These are phyloP conservation scores for Scleromitrula shiraiana DNA, from an alignment of 2,329 filamentous ascomycete species.

Conservation along the genomic window DNA sequence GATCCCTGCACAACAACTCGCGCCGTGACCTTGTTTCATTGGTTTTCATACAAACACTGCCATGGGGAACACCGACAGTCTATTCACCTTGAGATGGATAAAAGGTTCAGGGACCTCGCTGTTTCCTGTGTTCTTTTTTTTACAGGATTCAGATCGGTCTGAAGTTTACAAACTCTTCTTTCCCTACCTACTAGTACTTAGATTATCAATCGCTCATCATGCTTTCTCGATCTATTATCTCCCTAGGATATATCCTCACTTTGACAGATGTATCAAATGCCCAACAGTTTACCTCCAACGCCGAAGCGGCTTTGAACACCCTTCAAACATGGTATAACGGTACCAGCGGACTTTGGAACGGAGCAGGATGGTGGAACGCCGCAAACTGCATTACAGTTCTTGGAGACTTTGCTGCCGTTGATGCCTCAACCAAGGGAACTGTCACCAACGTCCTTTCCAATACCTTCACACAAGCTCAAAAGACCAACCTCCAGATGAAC, in stretches of 20 bases:
- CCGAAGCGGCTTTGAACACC: constrained; percentile 31
- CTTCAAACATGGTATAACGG: constrained; percentile 56
- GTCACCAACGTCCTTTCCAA: constrained; percentile 36
- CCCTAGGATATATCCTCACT: background rate
- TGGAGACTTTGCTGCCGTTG: constrained; percentile 38
- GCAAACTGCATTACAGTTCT: constrained; percentile 59
- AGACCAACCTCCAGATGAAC: constrained; percentile 21
- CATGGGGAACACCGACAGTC: background rate
- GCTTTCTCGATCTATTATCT: background rate
- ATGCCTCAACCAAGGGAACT: constrained; percentile 28
- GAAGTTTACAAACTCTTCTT: background rate
- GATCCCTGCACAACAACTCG: background rate
- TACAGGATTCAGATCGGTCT: background rate
- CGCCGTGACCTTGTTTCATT: background rate
- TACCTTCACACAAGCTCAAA: constrained; percentile 30
- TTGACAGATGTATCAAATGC: constrained; percentile 1
- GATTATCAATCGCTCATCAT: background rate
- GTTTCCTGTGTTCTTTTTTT: background rate
- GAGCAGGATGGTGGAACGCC: constrained; percentile 66
- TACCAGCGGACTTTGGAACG: constrained; percentile 53
- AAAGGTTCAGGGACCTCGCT: too few relatives aligned
- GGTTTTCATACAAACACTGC: background rate
- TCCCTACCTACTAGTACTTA: too few relatives aligned
- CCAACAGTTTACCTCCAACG: constrained; percentile 16
- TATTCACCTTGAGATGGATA: too few relatives aligned